Percentiles rank a stretch among this genome's conserved stretches.
Conservation (phyloP, 2,329 filamentous ascomycete genomes). For the Fusarium marasasianum region DNA sequence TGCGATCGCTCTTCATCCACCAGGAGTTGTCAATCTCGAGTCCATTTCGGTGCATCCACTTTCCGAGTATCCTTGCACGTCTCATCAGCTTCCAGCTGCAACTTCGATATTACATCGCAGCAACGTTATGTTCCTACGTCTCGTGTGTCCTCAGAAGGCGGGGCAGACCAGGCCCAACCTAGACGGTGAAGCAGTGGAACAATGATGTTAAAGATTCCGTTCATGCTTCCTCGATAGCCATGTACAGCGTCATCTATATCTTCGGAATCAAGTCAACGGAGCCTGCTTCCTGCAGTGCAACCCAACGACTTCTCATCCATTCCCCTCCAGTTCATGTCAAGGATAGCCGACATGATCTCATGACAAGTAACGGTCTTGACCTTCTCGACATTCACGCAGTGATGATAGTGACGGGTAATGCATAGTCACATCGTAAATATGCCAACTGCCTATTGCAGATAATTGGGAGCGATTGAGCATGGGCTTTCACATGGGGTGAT, state of each 20-base stretch:
- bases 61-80: not conserved
- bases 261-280: not conserved
- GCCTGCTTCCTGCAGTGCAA: not conserved
- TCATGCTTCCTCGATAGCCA: not conserved
- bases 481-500: not conserved
- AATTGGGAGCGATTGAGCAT: not conserved
- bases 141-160: conserved; percentile 8
- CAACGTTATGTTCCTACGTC: conserved; percentile 9
- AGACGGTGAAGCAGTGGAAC: conserved; percentile 10
- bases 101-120: not conserved
- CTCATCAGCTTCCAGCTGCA: not conserved
- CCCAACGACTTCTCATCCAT: not conserved
- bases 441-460: not conserved
- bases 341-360: not conserved
- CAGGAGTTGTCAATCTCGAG: not conserved
- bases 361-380: not conserved
- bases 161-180: not conserved
- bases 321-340: not conserved
- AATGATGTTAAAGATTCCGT: not conserved
- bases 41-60: conserved; percentile 8
- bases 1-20: not conserved
- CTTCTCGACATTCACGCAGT: not conserved
- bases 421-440: not conserved
- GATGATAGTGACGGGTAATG: not conserved
- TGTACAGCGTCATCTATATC: conserved; percentile 3